A percentile compares a stretch with the other conserved stretches of the same genome.
phyloP scores from a whole-genome alignment of 352 stramenopile species.

The Phytophthora capsici region DNA sequence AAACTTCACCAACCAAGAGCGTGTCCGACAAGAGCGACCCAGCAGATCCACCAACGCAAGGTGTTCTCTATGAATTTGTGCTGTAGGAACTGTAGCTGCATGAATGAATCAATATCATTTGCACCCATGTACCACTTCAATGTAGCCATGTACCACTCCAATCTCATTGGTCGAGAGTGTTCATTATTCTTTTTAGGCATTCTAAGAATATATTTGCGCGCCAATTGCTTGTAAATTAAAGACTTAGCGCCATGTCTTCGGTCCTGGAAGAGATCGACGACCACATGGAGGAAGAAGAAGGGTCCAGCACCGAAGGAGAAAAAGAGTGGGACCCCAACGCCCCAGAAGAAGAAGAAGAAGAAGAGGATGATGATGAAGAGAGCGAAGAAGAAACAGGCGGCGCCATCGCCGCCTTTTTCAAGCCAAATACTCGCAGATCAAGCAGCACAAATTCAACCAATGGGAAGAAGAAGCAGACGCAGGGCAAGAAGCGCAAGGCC shows the following conservation, averaged over 20 bases:
- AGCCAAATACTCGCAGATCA: not conserved
- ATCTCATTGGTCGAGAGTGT: conserved; percentile 17
- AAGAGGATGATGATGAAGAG: conserved; percentile 25
- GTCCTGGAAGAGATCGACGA: conserved; percentile 21
- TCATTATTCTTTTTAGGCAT: conserved; percentile 2
- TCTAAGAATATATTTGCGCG: conserved; percentile 20
- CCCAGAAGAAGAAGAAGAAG: conserved; percentile 21
- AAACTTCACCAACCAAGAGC: conserved; percentile 26
- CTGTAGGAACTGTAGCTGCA: conserved; percentile 34
- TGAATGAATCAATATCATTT: too few species aligned
- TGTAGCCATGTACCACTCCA: not conserved
- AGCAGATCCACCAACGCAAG: conserved; percentile 22
- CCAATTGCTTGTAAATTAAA: not conserved
- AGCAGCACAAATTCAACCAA: not conserved
- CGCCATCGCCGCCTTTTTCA: conserved; percentile 16
- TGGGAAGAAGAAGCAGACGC: conserved; percentile 16
- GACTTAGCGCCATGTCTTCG: conserved; percentile 22
- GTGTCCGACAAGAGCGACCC: conserved; percentile 22
- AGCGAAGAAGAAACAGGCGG: conserved; percentile 19
- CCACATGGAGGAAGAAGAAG: conserved; percentile 14
- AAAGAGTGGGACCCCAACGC: conserved; percentile 42
- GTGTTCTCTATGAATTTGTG: conserved; percentile 75
- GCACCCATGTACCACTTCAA: conserved; percentile 14
- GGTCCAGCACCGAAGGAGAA: conserved; percentile 34
- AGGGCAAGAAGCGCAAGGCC: conserved; percentile 33